Conservation (phyloP, 2,329 filamentous ascomycete species). For the Akanthomyces uredinophilus region DNA sequence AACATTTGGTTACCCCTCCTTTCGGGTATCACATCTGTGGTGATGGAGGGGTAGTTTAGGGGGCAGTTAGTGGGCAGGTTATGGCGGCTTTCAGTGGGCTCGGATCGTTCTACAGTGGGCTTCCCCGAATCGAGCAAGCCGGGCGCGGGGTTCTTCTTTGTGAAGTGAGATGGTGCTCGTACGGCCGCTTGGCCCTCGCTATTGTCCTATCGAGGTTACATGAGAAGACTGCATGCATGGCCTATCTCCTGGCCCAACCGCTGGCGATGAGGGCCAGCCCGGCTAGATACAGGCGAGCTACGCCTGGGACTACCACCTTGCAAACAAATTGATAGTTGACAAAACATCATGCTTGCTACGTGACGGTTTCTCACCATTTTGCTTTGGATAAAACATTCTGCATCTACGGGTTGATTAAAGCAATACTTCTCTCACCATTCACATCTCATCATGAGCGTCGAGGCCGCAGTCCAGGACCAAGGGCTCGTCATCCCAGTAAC, state of each 20-base stretch:
- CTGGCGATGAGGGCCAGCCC: neutral
- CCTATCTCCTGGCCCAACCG: neutral
- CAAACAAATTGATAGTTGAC: neutral
- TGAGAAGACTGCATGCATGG: neutral
- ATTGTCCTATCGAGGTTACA: neutral
- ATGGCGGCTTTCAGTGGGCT: neutral
- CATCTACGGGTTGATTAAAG: neutral
- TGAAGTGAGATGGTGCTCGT: neutral
- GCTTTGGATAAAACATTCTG: neutral
- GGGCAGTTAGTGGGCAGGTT: neutral
- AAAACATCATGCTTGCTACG: neutral
- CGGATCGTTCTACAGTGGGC: neutral
- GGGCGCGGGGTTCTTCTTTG: neutral
- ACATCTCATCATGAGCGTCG: neutral
- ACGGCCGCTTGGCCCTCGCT: neutral
- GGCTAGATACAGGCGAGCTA: neutral
- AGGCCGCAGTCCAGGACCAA: constrained; percentile 44
- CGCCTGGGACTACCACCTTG: neutral
- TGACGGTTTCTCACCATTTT: neutral
- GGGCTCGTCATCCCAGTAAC: constrained; percentile 47
- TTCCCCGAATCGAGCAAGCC: neutral
- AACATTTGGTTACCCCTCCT: neutral
- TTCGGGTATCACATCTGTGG: neutral
- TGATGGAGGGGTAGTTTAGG: neutral
- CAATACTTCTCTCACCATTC: neutral